Evolutionary conservation across 768 basidiomycete genomes (phyloP).

Genomic region (Lactarius tabidus): DNA sequence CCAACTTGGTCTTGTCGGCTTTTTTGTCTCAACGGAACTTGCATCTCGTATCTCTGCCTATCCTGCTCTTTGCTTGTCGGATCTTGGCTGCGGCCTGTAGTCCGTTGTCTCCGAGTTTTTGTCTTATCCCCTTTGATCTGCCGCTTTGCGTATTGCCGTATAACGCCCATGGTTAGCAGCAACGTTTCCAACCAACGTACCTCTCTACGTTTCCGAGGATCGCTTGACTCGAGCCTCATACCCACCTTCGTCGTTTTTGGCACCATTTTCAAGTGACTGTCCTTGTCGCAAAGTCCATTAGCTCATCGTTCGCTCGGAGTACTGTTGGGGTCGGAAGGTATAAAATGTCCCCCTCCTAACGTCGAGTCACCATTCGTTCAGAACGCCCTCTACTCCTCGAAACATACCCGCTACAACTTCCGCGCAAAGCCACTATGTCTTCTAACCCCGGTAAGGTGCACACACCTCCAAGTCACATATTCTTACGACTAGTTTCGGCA

Average conservation of each 20-base stretch:
- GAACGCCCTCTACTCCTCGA: not conserved
- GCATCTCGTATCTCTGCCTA: conserved; percentile 12
- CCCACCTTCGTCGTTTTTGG: conserved; percentile 10
- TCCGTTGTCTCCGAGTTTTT: not conserved
- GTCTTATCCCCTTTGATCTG: conserved; percentile 21
- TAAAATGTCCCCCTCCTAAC: conserved; percentile 12
- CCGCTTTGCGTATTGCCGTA: conserved; percentile 18
- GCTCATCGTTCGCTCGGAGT: not conserved
- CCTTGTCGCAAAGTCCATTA: conserved; percentile 1
- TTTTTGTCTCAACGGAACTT: conserved; percentile 14
- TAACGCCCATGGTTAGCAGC: conserved; percentile 2
- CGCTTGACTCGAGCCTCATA: conserved; percentile 25
- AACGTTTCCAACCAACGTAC: conserved; percentile 2
- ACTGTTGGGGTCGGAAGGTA: conserved; percentile 5
- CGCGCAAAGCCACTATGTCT: conserved; percentile 4
- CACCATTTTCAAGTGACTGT: conserved; percentile 5
- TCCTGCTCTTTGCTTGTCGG: conserved; percentile 13
- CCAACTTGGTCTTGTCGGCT: conserved; percentile 18
- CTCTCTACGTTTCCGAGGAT: conserved; percentile 14
- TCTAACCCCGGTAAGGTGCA: conserved; percentile 14
- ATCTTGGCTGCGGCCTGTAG: conserved; percentile 14
- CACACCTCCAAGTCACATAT: not conserved
- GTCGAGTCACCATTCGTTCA: not conserved
- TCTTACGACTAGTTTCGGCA: not conserved
- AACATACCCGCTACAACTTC: not conserved